Evolutionary conservation across 305 asterid genomes (phyloP), one percentile per base, ranked within the genome.

Genomic region (Fraxinus floribunda): DNA sequence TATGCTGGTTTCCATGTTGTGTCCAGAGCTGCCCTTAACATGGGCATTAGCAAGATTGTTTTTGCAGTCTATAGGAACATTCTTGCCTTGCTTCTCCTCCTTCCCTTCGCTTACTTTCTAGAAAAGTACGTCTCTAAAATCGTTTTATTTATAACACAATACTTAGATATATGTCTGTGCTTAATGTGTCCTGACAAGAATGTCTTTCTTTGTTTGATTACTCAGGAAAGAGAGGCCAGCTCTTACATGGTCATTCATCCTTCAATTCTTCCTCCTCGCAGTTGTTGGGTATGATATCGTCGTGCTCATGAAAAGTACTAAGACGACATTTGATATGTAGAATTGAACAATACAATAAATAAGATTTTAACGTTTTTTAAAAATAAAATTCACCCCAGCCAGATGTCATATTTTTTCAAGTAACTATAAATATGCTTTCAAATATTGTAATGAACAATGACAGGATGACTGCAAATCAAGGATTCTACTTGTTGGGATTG

Each of bases 1-100:
- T 97, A 97, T 57, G 99, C 99, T 1, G 99, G 99, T 18, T 97
- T 97, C 18, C 99, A 97, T 76, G 97, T 97, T 1, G 98, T 97
- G 24, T 97, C 99, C 0, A 83, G 98, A 22, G 64, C 64, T 20
- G 79, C 79, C 8, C 79, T 76, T 24, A 76, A 76, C 66, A 76
- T 76, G 79, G 79, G 66, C 62, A 76, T 76, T n/a, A 76, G 79
- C 79, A 76, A 76, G 66, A 44, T 76, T 44, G 79, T 76, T 2
- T 76, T 76, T 34, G 24, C 79, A 2, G 79, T 76, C 13, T 76
- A 76, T 55, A 76, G 79, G 24, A 76, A 76, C 79, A 44, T 76
- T 76, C 66, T 76, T 44, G 79, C 79, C 24, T 41, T 76, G 35
- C 52, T 38, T 36, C 29, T 74, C 24, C 98, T 97, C 85, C 66